Evolutionary conservation across 441 rosid genomes (phyloP).

Genomic region (Populus tomentosa): DNA sequence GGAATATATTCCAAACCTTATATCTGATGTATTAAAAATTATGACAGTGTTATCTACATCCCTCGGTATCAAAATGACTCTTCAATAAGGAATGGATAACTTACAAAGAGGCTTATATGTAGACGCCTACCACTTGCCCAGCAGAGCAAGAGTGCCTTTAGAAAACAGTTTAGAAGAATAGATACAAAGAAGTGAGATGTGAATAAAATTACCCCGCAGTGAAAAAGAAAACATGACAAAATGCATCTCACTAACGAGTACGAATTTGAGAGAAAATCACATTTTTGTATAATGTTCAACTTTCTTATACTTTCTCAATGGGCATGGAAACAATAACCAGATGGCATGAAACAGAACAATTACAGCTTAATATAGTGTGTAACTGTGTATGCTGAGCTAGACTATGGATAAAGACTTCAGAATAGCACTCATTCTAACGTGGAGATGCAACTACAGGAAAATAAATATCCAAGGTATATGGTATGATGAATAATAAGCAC

Average conservation of each 20-base stretch:
- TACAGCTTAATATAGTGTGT: neutral
- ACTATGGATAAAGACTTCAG: neutral
- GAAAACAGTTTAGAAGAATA: neutral
- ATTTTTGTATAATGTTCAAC: neutral
- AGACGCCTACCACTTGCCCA: neutral
- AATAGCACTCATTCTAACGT: neutral
- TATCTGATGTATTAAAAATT: neutral
- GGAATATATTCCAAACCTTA: neutral
- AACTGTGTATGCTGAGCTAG: neutral
- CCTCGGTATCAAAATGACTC: neutral
- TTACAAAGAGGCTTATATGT: neutral
- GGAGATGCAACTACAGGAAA: neutral
- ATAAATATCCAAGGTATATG: neutral
- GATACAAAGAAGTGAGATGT: neutral
- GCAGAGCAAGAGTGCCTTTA: neutral
- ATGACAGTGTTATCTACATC: neutral
- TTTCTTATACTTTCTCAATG: neutral
- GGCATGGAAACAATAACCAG: neutral
- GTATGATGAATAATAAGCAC: neutral
- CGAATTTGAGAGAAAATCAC: neutral
- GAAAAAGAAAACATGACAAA: neutral
- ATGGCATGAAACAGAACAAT: neutral
- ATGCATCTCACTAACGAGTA: no score
- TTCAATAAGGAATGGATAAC: neutral
- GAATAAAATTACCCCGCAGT: neutral